A percentile compares a stretch with the other conserved stretches of the same genome.
These are phyloP conservation scores for Euphorbia peplus DNA, from an alignment of 345 rosid species.

Conservation along the genomic window DNA sequence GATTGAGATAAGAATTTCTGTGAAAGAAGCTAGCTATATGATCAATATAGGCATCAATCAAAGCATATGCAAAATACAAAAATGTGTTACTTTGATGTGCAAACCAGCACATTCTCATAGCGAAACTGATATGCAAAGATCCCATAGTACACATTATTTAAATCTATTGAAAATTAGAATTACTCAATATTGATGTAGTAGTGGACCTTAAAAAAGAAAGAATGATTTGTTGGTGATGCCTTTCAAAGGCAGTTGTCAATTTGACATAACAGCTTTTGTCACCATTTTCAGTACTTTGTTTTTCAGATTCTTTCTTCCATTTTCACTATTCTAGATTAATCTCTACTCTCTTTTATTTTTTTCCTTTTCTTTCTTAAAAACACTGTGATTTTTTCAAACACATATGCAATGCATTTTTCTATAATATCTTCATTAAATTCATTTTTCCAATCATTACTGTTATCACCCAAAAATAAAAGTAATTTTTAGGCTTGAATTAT, in stretches of 20 bases:
- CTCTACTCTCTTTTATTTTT: no score
- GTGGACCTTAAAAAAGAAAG: conserved; percentile 26
- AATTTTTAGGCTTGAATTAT: no score
- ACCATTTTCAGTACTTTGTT: conserved; percentile 15
- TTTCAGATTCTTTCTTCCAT: conserved; percentile 28
- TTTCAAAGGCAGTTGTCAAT: conserved; percentile 31
- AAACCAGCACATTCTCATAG: neutral
- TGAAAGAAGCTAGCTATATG: neutral
- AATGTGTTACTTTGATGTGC: conserved; percentile 15
- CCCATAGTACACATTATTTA: conserved; percentile 13
- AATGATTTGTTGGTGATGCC: conserved; percentile 27
- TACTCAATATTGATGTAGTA: neutral
- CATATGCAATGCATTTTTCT: no score
- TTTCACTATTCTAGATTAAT: neutral
- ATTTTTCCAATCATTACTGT: no score
- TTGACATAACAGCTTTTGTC: conserved; percentile 33
- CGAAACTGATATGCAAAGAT: conserved; percentile 17
- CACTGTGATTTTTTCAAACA: no score
- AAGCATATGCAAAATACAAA: conserved; percentile 3
- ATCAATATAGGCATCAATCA: neutral
- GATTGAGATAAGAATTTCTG: neutral
- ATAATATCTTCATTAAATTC: no score
- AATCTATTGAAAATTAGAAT: neutral
- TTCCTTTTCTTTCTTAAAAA: no score
- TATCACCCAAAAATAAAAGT: no score